These are phyloP conservation scores for Zymoseptoria crescenta DNA, from an alignment of 2,329 filamentous ascomycete genomes.

Conservation along the genomic window DNA sequence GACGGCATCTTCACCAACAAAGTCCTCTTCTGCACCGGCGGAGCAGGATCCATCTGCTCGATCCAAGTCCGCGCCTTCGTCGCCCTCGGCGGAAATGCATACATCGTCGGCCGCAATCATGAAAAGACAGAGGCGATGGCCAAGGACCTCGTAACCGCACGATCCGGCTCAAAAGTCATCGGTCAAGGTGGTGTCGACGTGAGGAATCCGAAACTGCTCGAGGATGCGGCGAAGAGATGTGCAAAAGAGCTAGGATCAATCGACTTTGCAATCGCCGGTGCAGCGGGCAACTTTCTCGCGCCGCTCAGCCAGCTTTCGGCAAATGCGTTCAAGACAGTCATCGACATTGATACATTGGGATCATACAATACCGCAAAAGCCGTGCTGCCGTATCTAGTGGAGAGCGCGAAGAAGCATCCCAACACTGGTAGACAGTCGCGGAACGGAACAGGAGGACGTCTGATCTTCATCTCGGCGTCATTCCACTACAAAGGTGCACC, in stretches of 20 bases:
- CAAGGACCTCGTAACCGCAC: constrained; percentile 70
- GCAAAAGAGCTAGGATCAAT: constrained; percentile 76
- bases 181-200: constrained; percentile 73
- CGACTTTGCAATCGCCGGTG: constrained; percentile 90
- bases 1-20: constrained; percentile 82
- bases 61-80: constrained; percentile 89
- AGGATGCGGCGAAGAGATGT: constrained; percentile 69
- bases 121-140: constrained; percentile 80
- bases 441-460: constrained; percentile 61
- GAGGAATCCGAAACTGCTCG: constrained; percentile 55
- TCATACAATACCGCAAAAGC: constrained; percentile 95
- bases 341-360: constrained; percentile 91
- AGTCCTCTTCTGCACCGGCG: constrained; percentile 91
- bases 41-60: constrained; percentile 87
- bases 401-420: constrained; percentile 59
- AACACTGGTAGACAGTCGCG: constrained; percentile 45
- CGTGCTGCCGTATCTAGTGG: constrained; percentile 70
- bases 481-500: constrained; percentile 85
- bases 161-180: constrained; percentile 73
- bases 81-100: constrained; percentile 83
- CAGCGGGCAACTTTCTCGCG: constrained; percentile 90
- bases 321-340: constrained; percentile 91
- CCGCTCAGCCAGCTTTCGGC: constrained; percentile 71
- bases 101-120: constrained; percentile 83
- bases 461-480: constrained; percentile 83